A percentile compares a stretch with the other conserved stretches of the same genome.
phyloP scores from a whole-genome alignment of 306 rosid species.

The Ormosia emarginata region DNA sequence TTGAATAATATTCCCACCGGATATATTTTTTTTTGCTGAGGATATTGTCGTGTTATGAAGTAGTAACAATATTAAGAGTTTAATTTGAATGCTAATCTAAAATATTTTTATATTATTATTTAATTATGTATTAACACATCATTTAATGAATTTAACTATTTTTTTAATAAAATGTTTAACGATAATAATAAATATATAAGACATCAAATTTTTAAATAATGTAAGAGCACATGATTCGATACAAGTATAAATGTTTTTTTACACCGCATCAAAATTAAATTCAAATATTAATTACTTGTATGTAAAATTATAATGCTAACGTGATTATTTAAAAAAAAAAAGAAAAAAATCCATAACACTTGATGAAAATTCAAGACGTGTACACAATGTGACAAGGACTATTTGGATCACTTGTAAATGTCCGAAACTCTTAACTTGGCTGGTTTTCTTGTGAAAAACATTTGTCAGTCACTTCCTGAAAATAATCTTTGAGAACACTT shows the following conservation, averaged over 20 bases:
- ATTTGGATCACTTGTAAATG: background rate
- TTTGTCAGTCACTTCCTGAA: background rate
- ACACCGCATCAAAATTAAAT: background rate
- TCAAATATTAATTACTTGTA: background rate
- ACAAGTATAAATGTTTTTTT: background rate
- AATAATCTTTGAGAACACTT: background rate
- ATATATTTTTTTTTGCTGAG: background rate
- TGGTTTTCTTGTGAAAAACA: background rate
- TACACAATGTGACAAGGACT: background rate
- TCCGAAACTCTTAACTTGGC: background rate
- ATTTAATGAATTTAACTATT: no score
- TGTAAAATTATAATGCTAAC: background rate
- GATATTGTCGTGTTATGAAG: no score
- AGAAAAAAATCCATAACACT: background rate
- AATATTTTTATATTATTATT: no score
- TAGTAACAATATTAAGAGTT: no score
- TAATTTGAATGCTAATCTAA: no score
- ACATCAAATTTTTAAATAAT: no score
- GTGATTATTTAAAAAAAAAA: background rate
- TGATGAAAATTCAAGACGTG: background rate
- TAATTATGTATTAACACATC: no score
- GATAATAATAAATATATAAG: no score
- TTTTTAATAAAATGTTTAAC: no score
- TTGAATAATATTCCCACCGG: background rate
- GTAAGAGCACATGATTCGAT: background rate